These are phyloP conservation scores for Panellus pusillus DNA, from an alignment of 768 basidiomycete species.

Conservation along the genomic window DNA sequence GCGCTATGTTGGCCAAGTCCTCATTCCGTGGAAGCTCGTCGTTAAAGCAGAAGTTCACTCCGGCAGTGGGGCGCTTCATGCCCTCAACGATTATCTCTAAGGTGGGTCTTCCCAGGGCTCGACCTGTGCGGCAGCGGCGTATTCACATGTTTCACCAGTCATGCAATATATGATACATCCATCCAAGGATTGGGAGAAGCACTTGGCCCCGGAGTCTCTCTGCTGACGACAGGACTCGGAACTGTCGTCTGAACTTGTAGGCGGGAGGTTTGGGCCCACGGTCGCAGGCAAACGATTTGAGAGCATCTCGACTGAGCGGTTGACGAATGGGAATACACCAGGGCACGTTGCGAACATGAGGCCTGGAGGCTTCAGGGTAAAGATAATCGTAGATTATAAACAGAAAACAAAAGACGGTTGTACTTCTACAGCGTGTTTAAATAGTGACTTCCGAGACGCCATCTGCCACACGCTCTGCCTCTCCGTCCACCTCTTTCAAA, in stretches of 20 bases:
- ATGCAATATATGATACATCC: no score
- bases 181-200: no score
- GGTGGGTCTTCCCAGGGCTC: neutral
- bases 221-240: no score
- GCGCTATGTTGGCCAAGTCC: conserved; percentile 72
- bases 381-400: conserved; percentile 17
- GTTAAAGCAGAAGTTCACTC: conserved; percentile 49
- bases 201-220: no score
- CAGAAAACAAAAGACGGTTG: conserved; percentile 10
- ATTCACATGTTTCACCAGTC: no score
- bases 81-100: conserved; percentile 4
- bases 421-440: conserved; percentile 20
- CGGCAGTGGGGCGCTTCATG: neutral
- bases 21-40: conserved; percentile 74
- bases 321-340: no score
- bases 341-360: no score
- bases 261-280: no score
- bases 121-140: no score
- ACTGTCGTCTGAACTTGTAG: no score
- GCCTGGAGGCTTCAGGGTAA: neutral
- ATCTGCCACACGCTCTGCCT: conserved; percentile 16
- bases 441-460: conserved; percentile 21
- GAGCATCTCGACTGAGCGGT: no score
- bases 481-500: conserved; percentile 10
- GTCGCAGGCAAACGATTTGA: no score